These are phyloP conservation scores for Handroanthus guayacan DNA, from an alignment of 257 asterid genomes.

Conservation along the genomic window DNA sequence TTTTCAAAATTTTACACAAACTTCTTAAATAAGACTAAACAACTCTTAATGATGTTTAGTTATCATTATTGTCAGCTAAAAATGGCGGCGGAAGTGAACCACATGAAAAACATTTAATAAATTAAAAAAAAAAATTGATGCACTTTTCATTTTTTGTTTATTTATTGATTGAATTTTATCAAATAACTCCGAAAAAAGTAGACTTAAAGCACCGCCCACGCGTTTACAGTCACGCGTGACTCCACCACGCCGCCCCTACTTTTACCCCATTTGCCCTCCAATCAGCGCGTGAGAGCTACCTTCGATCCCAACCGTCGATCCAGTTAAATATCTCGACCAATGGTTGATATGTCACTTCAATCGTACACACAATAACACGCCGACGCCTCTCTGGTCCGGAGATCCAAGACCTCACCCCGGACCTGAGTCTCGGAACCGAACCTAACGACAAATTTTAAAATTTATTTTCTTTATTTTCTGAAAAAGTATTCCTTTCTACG, in stretches of 20 bases:
- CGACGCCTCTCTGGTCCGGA: conserved; percentile 43
- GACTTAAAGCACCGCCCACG: conserved; percentile 19
- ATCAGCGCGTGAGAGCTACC: conserved; percentile 28
- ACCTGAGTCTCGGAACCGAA: conserved; percentile 45
- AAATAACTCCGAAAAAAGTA: background rate
- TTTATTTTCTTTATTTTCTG: conserved; percentile 22
- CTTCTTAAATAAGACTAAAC: background rate
- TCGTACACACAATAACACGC: conserved; percentile 34
- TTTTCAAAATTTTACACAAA: background rate
- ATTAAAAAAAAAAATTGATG: background rate
- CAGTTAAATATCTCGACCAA: conserved; percentile 42
- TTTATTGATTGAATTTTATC: background rate
- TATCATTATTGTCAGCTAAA: background rate
- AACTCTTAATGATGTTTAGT: background rate
- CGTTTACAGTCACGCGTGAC: conserved; percentile 42
- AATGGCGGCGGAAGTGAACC: conserved; percentile 20
- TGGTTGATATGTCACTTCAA: conserved; percentile 31
- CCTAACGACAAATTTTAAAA: conserved; percentile 26
- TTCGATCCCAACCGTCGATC: conserved; percentile 27
- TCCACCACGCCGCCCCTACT: background rate
- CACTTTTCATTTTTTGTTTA: background rate
- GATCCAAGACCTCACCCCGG: conserved; percentile 40
- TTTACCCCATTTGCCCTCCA: background rate
- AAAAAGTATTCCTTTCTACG: conserved; percentile 34
- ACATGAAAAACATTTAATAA: conserved; percentile 1